Evolutionary conservation across 75 land plant genomes (phyloP).

Genomic region (Picea glauca): DNA sequence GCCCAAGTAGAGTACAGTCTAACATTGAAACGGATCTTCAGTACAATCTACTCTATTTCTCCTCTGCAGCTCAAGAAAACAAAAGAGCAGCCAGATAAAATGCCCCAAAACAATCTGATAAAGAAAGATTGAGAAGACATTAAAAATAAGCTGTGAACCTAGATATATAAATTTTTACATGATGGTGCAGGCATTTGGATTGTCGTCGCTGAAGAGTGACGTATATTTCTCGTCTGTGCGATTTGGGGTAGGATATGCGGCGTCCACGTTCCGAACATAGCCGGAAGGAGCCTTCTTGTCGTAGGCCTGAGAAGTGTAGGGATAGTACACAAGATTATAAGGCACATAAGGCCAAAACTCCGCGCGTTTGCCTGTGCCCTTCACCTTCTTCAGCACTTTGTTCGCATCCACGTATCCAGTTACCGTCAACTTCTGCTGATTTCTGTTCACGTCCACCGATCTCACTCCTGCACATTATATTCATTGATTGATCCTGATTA

Average conservation of each 20-base stretch:
- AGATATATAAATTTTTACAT: neutral
- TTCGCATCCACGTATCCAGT: slow-evolving; percentile 57
- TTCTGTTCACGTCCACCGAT: slow-evolving; percentile 39
- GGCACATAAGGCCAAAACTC: slow-evolving; percentile 77
- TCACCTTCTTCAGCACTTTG: slow-evolving; percentile 50
- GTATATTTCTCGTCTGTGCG: slow-evolving; percentile 2
- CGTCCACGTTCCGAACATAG: slow-evolving; percentile 42
- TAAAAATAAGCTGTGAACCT: too few relatives aligned
- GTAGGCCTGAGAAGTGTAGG: slow-evolving; percentile 48
- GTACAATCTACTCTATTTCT: too few relatives aligned
- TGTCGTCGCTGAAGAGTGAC: slow-evolving; percentile 9
- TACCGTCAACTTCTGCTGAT: slow-evolving; percentile 56
- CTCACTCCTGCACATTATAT: slow-evolving; percentile 26
- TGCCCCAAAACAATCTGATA: too few relatives aligned
- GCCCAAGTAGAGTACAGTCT: too few relatives aligned
- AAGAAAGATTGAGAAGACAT: too few relatives aligned
- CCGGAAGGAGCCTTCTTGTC: slow-evolving; percentile 72
- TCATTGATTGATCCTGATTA: too few relatives aligned
- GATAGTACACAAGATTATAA: slow-evolving; percentile 48
- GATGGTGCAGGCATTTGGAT: slow-evolving; percentile 10
- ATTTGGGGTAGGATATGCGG: neutral
- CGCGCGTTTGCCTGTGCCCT: slow-evolving; percentile 54
- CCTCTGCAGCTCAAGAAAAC: too few relatives aligned
- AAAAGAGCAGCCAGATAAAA: too few relatives aligned
- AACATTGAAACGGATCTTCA: too few relatives aligned